Evolutionary conservation across 2,329 filamentous ascomycete genomes (phyloP), one percentile per base, ranked within the genome.

Genomic region (Colletotrichum melonis): DNA sequence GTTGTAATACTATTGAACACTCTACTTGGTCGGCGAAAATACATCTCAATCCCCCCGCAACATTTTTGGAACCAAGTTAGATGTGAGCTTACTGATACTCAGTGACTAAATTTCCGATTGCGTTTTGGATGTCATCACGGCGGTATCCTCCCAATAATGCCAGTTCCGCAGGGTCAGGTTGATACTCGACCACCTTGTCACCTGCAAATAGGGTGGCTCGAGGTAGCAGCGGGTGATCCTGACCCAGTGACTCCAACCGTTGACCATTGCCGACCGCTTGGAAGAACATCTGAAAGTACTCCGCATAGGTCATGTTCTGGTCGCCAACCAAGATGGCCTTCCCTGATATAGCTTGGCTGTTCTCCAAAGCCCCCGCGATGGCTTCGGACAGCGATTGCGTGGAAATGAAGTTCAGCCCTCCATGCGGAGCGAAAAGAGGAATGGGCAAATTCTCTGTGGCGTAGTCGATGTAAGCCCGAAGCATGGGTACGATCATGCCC

Each of bases 181-280:
- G 67, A 4, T 74, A 72, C 22, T 22, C 22, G 0, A 67, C 54
- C 4, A 26, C 54, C 42, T 7, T 67, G 52, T 71, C 59, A 1
- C 67, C 67, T 0, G 63, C 67, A 26, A 59, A 67, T 2, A 67
- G 16, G 0, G 26, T 62, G 12, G 57, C 7, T 26, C 59, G 28
- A 16, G 72, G 72, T 30, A 74, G 19, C 11, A 74, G 55, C 19
- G 72, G 72, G 3, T 74, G 72, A 4, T 74, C 67, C 5, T 72
- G 52, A 0, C 72, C 57, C 67, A 19, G 3, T 4, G 28, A 63
- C 1, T 46, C 11, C 28, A 72, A 7, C 19, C 30, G 55, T 24
- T 67, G 38, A 7, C 2, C 9, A 30, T 38, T 72, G 1, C 56
- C 60, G 1, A 62, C 58, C 1, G 67, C 72, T 0, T 5, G 7